phyloP scores from a whole-genome alignment of 2,329 filamentous ascomycete species.

The Claviceps fusiformis region DNA sequence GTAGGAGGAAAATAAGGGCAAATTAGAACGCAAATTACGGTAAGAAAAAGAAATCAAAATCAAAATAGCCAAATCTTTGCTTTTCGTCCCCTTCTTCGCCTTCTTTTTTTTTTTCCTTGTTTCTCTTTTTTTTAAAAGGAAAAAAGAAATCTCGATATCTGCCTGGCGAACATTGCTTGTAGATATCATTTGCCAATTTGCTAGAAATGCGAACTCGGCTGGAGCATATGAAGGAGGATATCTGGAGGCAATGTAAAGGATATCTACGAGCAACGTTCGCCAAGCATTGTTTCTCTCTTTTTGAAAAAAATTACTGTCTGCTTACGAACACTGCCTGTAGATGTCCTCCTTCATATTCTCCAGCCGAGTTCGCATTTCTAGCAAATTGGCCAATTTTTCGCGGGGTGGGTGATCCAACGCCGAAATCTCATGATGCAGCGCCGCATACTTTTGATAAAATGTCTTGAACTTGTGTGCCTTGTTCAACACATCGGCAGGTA shows the following conservation, averaged over 20 bases:
- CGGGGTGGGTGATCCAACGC: slow-evolving; percentile 35
- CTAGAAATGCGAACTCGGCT: slow-evolving; percentile 41
- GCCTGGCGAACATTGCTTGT: slow-evolving; percentile 27
- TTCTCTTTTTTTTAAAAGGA: no score
- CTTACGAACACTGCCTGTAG: slow-evolving; percentile 28
- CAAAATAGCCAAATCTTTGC: no score
- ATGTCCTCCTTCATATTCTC: slow-evolving; percentile 47
- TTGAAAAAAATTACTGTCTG: slow-evolving; percentile 9
- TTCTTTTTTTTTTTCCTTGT: not conserved
- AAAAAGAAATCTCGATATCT: slow-evolving; percentile 9
- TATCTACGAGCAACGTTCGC: slow-evolving; percentile 36
- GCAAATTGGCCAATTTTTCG: slow-evolving; percentile 35
- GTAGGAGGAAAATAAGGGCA: not conserved
- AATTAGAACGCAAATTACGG: not conserved
- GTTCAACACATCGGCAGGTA: slow-evolving; percentile 31
- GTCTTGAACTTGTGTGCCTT: slow-evolving; percentile 42
- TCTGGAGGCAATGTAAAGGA: slow-evolving; percentile 30
- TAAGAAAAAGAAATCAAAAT: not conserved
- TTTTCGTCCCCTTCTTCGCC: no score
- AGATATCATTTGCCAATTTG: slow-evolving; percentile 33
- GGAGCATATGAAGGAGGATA: slow-evolving; percentile 43
- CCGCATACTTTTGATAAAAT: slow-evolving; percentile 42
- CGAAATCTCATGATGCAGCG: slow-evolving; percentile 41
- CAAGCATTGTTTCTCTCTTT: slow-evolving; percentile 6
- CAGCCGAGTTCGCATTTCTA: slow-evolving; percentile 41